Conservation (phyloP, 106 monocot genomes). For the Dendrobium chrysotoxum region DNA sequence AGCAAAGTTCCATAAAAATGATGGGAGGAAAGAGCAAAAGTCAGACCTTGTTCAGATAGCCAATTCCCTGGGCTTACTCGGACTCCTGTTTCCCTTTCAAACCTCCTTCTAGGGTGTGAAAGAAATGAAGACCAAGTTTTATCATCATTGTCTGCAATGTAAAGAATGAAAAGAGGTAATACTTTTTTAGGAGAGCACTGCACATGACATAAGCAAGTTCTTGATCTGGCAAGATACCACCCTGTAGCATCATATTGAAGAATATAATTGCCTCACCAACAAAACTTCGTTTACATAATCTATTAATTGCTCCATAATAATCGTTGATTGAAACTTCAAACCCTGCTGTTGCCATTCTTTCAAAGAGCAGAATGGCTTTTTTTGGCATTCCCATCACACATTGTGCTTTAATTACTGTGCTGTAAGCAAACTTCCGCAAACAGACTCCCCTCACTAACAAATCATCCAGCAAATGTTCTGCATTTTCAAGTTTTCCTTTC, state of each 20-base stretch:
- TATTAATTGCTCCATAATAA: conserved; percentile 56
- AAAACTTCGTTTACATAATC: conserved; percentile 48
- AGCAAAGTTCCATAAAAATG: neutral
- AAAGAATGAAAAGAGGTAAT: conserved; percentile 18
- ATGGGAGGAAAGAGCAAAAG: neutral
- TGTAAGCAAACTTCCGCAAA: conserved; percentile 66
- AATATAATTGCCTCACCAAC: conserved; percentile 37
- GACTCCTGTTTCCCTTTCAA: neutral
- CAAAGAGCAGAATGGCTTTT: conserved; percentile 47
- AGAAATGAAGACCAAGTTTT: conserved; percentile 26
- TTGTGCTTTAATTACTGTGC: conserved; percentile 51
- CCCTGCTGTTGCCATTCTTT: conserved; percentile 45
- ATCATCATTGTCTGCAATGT: conserved; percentile 34
- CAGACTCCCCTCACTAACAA: conserved; percentile 30
- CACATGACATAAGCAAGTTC: conserved; percentile 26
- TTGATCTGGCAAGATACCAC: conserved; percentile 50
- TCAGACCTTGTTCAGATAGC: neutral
- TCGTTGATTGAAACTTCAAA: conserved; percentile 47
- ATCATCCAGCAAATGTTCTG: conserved; percentile 35
- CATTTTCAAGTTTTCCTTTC: conserved; percentile 15
- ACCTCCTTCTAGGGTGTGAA: neutral
- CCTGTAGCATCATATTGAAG: conserved; percentile 44
- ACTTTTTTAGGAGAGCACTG: conserved; percentile 23
- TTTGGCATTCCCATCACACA: conserved; percentile 51
- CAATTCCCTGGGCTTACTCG: neutral